These are phyloP conservation scores for Brachypodium distachyon DNA, from an alignment of 202 grass and related monocot genomes.

Conservation along the genomic window DNA sequence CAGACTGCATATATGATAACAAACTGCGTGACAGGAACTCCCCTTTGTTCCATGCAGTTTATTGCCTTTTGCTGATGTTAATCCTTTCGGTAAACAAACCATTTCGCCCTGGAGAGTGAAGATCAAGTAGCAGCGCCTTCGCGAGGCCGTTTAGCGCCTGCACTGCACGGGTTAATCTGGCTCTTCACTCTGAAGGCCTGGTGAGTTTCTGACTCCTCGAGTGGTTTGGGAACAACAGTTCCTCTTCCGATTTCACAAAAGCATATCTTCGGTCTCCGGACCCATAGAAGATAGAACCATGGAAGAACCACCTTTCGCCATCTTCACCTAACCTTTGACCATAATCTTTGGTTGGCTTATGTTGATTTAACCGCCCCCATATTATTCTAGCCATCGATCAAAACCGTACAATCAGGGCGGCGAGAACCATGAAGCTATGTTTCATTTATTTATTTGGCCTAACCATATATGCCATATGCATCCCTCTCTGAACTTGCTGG, in stretches of 20 bases:
- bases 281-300: too few species aligned
- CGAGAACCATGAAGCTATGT: not conserved
- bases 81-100: not conserved
- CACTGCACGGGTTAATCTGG: not conserved
- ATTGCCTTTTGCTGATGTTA: not conserved
- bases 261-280: not conserved
- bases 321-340: constrained; percentile 20
- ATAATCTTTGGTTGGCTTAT: not conserved
- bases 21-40: not conserved
- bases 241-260: not conserved
- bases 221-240: not conserved
- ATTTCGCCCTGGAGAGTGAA: not conserved
- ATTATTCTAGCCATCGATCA: not conserved
- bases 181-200: constrained; percentile 7
- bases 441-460: too few species aligned
- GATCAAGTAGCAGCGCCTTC: not conserved
- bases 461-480: too few species aligned
- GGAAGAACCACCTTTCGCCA: not conserved
- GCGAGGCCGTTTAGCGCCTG: not conserved
- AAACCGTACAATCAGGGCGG: not conserved
- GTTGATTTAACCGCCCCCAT: not conserved
- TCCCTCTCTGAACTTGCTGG: not conserved
- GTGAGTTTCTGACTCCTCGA: not conserved
- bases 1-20: not conserved
- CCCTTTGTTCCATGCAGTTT: not conserved